Conservation (phyloP, 305 asterid genomes). For the Lippia alba region DNA sequence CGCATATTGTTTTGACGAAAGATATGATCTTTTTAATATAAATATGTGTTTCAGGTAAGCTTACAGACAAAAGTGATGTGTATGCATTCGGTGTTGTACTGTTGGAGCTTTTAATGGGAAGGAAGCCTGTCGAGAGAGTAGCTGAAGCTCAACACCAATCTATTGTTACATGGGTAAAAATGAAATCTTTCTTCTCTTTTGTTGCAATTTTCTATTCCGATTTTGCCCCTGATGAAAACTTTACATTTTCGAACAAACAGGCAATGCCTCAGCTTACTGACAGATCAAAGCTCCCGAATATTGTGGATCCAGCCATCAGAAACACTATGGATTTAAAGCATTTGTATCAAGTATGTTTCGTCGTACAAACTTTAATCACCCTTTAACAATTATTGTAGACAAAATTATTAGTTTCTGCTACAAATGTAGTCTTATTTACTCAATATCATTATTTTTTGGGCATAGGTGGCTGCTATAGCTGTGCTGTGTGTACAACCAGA, state of each 20-base stretch:
- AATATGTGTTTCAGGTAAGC: conserved; percentile 57
- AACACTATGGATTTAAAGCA: conserved; percentile 83
- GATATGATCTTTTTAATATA: too few relatives aligned
- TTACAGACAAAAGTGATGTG: conserved; percentile 93
- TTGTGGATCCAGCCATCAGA: conserved; percentile 77
- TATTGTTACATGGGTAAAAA: conserved; percentile 80
- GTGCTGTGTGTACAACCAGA: conserved; percentile 94
- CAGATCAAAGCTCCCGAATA: conserved; percentile 83
- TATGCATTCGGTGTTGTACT: conserved; percentile 90
- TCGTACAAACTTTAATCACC: neutral
- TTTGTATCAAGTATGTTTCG: conserved; percentile 68
- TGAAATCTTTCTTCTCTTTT: conserved; percentile 7
- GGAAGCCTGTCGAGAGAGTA: conserved; percentile 78
- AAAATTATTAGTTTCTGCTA: conserved; percentile 1
- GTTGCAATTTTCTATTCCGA: neutral
- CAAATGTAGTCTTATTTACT: neutral
- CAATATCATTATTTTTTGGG: neutral
- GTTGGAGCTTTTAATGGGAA: conserved; percentile 82
- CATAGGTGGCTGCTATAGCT: conserved; percentile 94
- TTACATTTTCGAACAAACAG: conserved; percentile 45
- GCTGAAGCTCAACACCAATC: conserved; percentile 72
- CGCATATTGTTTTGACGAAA: too few relatives aligned
- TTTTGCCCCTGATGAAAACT: conserved; percentile 1
- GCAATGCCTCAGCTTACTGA: conserved; percentile 92
- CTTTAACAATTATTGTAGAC: neutral